phyloP scores from a whole-genome alignment of 805 yeast genomes.

The Debaryomyces hansenii region DNA sequence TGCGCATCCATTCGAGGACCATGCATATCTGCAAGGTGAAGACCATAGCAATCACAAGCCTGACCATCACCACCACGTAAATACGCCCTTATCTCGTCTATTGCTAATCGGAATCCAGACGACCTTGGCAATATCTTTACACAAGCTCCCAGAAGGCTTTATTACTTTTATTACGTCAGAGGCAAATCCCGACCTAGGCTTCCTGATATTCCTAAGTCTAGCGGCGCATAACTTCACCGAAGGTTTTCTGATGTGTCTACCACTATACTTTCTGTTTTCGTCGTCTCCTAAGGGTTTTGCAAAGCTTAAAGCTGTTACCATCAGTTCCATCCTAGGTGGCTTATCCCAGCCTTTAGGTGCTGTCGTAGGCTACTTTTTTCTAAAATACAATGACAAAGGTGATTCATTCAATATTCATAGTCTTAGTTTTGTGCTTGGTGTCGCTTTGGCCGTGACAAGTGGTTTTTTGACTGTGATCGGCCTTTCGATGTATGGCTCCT shows the following conservation, averaged over 20 bases:
- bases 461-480: constrained; percentile 85
- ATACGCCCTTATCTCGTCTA: constrained; percentile 74
- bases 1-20: constrained; percentile 1
- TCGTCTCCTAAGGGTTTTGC: constrained; percentile 41
- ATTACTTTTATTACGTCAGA: constrained; percentile 81
- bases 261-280: constrained; percentile 72
- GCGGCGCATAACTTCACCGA: constrained; percentile 90
- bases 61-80: constrained; percentile 78
- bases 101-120: constrained; percentile 90
- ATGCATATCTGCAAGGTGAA: neutral
- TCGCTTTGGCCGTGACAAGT: constrained; percentile 69
- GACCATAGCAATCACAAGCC: constrained; percentile 28
- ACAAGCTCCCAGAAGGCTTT: constrained; percentile 94
- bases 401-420: constrained; percentile 29
- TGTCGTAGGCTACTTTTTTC: constrained; percentile 56
- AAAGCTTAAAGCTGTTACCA: constrained; percentile 56
- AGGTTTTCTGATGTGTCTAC: constrained; percentile 92
- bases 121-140: constrained; percentile 80
- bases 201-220: constrained; percentile 79
- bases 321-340: constrained; percentile 74
- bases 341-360: constrained; percentile 92
- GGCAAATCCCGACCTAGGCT: constrained; percentile 60
- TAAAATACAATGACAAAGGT: constrained; percentile 29
- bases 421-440: constrained; percentile 53
- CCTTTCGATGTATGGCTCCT: constrained; percentile 81